Percentiles rank a stretch among this genome's conserved stretches.
phyloP scores from a whole-genome alignment of 371 early-diverging fungal genomes.

The Capillidium rhysosporum region DNA sequence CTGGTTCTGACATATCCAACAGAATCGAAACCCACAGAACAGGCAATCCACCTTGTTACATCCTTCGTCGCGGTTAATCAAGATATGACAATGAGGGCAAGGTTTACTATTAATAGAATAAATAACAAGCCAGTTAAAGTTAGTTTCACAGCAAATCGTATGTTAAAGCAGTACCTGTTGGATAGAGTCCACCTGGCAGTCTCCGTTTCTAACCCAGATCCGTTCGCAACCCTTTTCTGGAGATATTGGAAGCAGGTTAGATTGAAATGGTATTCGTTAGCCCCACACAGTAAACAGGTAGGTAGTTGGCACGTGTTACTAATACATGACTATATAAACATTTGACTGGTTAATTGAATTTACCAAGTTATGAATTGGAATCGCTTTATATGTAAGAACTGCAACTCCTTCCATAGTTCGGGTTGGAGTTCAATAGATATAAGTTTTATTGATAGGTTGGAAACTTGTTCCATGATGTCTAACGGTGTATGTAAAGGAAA shows the following conservation, averaged over 20 bases:
- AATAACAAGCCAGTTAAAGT: background rate
- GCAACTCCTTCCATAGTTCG: constrained; percentile 39
- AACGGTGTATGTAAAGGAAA: background rate
- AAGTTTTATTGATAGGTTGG: constrained; percentile 19
- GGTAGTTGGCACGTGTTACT: constrained; percentile 15
- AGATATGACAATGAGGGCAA: constrained; percentile 49
- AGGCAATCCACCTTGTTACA: constrained; percentile 62
- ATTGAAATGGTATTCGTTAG: constrained; percentile 20
- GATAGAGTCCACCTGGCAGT: constrained; percentile 25
- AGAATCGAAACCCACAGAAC: constrained; percentile 46
- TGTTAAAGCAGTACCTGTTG: constrained; percentile 15
- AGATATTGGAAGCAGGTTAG: constrained; percentile 26
- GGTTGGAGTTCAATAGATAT: constrained; percentile 29
- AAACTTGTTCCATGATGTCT: constrained; percentile 9
- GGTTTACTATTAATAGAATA: constrained; percentile 18
- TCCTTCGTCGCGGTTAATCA: constrained; percentile 59
- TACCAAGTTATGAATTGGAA: constrained; percentile 34
- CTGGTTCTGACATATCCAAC: constrained; percentile 30
- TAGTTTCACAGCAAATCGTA: too few species aligned
- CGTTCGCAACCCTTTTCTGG: constrained; percentile 13
- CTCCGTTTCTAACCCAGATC: constrained; percentile 14
- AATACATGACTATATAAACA: constrained; percentile 1
- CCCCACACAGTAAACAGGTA: constrained; percentile 35
- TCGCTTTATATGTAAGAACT: constrained; percentile 35
- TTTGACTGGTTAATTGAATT: constrained; percentile 2